Evolutionary conservation across 1,284 basidiomycete genomes (phyloP), one percentile per base, ranked within the genome.

Genomic region (Boletus albobrunnescens): DNA sequence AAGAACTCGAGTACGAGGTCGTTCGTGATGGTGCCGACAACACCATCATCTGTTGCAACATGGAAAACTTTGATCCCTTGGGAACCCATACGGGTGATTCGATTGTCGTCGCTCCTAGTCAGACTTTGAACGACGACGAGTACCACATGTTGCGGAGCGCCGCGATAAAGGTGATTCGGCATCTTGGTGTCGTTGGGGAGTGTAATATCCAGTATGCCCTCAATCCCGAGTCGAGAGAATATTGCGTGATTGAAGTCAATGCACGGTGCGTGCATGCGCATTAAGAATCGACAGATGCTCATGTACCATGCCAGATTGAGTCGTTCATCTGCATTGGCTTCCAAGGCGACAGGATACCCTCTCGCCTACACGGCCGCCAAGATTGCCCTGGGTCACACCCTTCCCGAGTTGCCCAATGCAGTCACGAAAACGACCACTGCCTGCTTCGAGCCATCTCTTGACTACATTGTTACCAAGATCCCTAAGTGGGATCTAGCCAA

Each of bases 71-170:
- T 60, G 96, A 99, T 67, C 96, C 96, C 17, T 85, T 99, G 52
- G 96, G 96, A 56, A 98, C 93, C 35, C 96, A 99, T 71, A 99
- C 96, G n/a, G 96, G 96, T 63, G 96, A 99, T 69, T 99, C 95
- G n/a, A 99, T 99, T 63, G 96, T 99, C 64, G 94, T 99, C 36
- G 96, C 96, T 5, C 96, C 96, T 2, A 97, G 94, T 4, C 96
- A 99, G 70, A 99, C 96, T 2, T 75, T 99, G 14, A 91, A 94
- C 30, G 96, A 99, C 63, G 90, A 92, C 66, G 93, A 97, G 67
- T 99, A 99, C 72, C 94, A 99, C 73, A 99, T 99, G 96, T 79
- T 99, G 56, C 90, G 96, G 51, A 91, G 88, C 54, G 94, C 96
- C 47, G 96, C 96, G 28, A 86, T 99, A 74, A 98, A 99, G 73